Conservation (phyloP, 441 rosid genomes). For the Pelargonium australe region DNA sequence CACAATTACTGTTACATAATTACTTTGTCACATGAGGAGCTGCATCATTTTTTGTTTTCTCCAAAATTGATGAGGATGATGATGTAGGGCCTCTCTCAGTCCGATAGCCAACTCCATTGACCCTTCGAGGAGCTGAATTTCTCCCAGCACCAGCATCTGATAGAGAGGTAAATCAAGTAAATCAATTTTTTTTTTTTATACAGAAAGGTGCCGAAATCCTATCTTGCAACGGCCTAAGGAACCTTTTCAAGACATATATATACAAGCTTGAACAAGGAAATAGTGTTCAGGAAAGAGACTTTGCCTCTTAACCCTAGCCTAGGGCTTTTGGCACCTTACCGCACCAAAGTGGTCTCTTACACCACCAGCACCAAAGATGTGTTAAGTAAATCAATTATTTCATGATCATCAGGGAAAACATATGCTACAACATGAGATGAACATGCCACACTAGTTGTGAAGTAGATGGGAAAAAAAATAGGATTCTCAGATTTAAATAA, state of each 20-base stretch:
- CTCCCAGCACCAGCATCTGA: slow-evolving; percentile 45
- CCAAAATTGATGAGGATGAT: slow-evolving; percentile 18
- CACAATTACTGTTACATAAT: slow-evolving; percentile 10
- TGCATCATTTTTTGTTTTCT: slow-evolving; percentile 34
- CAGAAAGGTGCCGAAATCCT: too few relatives aligned
- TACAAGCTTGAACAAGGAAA: too few relatives aligned
- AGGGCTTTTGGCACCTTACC: too few relatives aligned
- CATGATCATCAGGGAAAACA: not conserved
- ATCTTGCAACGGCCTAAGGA: too few relatives aligned
- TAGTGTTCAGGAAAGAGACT: too few relatives aligned
- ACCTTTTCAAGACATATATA: too few relatives aligned
- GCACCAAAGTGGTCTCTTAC: too few relatives aligned
- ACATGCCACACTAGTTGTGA: not conserved
- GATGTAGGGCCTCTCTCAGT: slow-evolving; percentile 33
- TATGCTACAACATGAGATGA: not conserved
- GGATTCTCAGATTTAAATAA: not conserved
- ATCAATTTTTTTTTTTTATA: too few relatives aligned
- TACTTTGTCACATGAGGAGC: slow-evolving; percentile 42
- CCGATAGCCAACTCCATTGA: slow-evolving; percentile 37
- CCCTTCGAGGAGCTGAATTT: slow-evolving; percentile 46
- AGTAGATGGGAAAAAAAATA: not conserved
- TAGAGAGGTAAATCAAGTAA: slow-evolving; percentile 9
- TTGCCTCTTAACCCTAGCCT: too few relatives aligned
- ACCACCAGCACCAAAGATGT: too few relatives aligned
- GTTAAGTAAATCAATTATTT: not conserved